A percentile compares a stretch with the other conserved stretches of the same genome.
phyloP scores from a whole-genome alignment of 1,139 yeast genomes.

The Yarrowia galli region DNA sequence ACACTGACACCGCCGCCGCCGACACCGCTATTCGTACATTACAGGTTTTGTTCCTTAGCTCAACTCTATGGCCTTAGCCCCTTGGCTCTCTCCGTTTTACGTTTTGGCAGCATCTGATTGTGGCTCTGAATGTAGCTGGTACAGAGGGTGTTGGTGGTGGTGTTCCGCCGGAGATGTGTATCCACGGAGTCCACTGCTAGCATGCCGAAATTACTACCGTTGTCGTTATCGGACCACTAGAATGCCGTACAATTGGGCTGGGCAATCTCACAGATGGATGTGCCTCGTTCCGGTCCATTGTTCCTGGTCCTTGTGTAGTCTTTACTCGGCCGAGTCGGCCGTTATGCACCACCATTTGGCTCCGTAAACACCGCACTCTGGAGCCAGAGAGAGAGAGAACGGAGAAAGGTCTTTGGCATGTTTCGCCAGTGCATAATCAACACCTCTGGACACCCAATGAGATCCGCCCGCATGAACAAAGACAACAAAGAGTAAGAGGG shows the following conservation, averaged over 20 bases:
- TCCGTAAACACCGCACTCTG: slow-evolving; percentile 1
- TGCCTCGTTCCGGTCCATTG: too few relatives aligned
- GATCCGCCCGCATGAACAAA: slow-evolving; percentile 35
- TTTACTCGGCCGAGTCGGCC: slow-evolving; percentile 32
- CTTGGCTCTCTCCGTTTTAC: not conserved
- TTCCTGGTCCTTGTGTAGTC: too few relatives aligned
- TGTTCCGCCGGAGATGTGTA: too few relatives aligned
- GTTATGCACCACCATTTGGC: slow-evolving; percentile 6
- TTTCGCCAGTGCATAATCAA: slow-evolving; percentile 34
- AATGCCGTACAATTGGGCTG: not conserved
- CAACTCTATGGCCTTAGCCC: slow-evolving; percentile 6
- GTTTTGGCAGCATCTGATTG: slow-evolving; percentile 3
- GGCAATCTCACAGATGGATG: not conserved
- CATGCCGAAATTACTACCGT: not conserved
- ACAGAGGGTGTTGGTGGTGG: too few relatives aligned
- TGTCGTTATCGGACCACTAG: not conserved
- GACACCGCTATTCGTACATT: too few relatives aligned
- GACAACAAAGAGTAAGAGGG: not conserved
- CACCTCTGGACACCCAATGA: slow-evolving; percentile 21
- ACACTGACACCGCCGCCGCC: not conserved
- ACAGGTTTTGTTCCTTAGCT: not conserved
- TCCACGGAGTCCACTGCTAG: not conserved
- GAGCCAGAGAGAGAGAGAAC: not conserved
- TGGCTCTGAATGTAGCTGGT: too few relatives aligned
- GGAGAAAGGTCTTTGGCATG: not conserved